phyloP scores from a whole-genome alignment of 805 yeast species.

The Yarrowia sp. region DNA sequence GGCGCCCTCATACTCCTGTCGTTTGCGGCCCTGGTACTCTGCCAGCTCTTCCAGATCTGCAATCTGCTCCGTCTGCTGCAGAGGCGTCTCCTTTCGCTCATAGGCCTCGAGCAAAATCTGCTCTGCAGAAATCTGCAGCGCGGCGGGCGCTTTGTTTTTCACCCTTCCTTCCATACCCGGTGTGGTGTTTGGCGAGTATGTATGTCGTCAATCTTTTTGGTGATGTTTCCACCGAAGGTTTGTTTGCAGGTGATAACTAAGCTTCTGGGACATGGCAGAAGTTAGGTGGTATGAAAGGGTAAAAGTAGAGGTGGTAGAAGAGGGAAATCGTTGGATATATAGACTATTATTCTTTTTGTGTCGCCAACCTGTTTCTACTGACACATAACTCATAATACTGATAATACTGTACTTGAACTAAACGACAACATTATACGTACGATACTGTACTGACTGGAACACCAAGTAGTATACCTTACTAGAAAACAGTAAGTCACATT shows the following conservation, averaged over 20 bases:
- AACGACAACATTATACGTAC: too few relatives aligned
- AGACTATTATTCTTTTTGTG: too few relatives aligned
- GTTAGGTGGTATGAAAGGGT: not conserved
- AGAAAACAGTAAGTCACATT: too few relatives aligned
- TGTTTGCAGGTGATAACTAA: not conserved
- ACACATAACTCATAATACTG: too few relatives aligned
- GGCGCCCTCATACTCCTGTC: conserved; percentile 84
- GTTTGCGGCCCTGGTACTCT: conserved; percentile 69
- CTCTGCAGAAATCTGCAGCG: conserved; percentile 60
- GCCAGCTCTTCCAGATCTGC: conserved; percentile 53
- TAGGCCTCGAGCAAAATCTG: conserved; percentile 61
- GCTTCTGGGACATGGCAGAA: not conserved
- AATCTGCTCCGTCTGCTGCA: conserved; percentile 43
- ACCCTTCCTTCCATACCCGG: conserved; percentile 30
- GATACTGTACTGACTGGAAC: too few relatives aligned
- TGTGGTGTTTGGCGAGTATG: not conserved
- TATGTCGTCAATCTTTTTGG: not conserved
- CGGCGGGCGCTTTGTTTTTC: conserved; percentile 46
- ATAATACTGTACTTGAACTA: too few relatives aligned
- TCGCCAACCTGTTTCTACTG: too few relatives aligned
- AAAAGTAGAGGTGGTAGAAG: too few relatives aligned
- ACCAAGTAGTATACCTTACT: too few relatives aligned
- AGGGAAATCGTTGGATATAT: too few relatives aligned
- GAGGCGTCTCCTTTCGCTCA: conserved; percentile 45
- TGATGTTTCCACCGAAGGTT: not conserved